Evolutionary conservation across 2,329 filamentous ascomycete species (phyloP), one percentile per base, ranked within the genome.

Genomic region (Emericellopsis cladophorae): DNA sequence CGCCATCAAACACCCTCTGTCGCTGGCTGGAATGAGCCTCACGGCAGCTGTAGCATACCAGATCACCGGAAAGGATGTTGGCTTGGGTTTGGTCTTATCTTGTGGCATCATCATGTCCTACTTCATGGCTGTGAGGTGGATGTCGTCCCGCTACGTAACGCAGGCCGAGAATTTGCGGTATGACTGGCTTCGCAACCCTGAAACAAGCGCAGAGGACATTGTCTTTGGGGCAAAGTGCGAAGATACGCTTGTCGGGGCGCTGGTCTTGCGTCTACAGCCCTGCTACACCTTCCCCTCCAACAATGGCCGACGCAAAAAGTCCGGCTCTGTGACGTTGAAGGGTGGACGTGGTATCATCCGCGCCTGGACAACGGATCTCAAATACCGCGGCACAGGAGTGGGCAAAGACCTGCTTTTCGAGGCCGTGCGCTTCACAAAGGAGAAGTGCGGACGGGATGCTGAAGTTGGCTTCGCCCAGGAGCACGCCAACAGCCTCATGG

Each of bases 361-460:
- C 23, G 87, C 84, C 2, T 95, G 88, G 87, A 90, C 86, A 2
- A 84, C 87, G 2, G 70, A 71, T 54, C 61, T 79, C 39, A 68
- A 70, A 49, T 87, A 86, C 57, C 72, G 88, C 22, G 68, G 74
- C 26, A 75, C 76, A 46, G 86, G 87, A 0, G 67, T 93, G 21
- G 88, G 87, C 3, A 70, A 66, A 33, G 80, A 79, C 26, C 61
- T 95, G 51, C 66, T 95, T 37, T 74, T 81, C 49, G 81, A 84
- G 49, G 85, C 83, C 2, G 78, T 89, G 3, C 69, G 70, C 42
- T 57, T 81, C 41, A 81, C 82, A 44, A 73, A 74, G 49, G 77
- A 79, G 58, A 74, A 72, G 52, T 81, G 81, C 43, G 84, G 84
- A 34, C 74, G 74, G 44, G 78, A 76, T 29, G 76, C 74, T 3